Conservation (phyloP, 371 early-diverging fungal species). For the Actinomortierella wolfii region DNA sequence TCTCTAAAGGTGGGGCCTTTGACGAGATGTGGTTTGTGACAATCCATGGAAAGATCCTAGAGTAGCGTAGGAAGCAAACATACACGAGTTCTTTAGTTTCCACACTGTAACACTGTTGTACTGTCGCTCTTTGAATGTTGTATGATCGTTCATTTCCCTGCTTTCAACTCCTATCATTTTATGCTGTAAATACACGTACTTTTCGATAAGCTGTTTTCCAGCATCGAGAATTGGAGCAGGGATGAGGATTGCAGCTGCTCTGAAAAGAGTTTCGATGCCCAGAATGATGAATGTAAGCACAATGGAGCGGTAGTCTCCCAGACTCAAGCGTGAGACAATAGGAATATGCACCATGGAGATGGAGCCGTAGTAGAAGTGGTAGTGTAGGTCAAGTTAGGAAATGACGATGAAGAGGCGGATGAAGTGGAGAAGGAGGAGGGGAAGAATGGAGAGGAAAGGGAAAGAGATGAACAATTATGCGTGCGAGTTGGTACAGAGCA, state of each 20-base stretch:
- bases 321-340: slow-evolving; percentile 36
- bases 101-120: background rate
- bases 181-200: slow-evolving; percentile 14
- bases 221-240: slow-evolving; percentile 58
- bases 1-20: slow-evolving; percentile 64
- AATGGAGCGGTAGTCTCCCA: slow-evolving; percentile 58
- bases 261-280: slow-evolving; percentile 66
- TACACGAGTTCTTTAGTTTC: background rate
- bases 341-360: slow-evolving; percentile 28
- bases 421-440: no score
- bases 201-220: slow-evolving; percentile 49
- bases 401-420: no score
- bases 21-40: slow-evolving; percentile 53
- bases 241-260: slow-evolving; percentile 67
- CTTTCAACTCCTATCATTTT: slow-evolving; percentile 1
- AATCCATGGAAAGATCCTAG: slow-evolving; percentile 58
- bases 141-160: background rate
- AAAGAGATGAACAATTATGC: no score
- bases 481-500: no score
- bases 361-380: no score
- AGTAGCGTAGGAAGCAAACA: background rate
- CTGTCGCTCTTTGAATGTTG: no score
- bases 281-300: slow-evolving; percentile 69
- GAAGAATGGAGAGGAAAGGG: no score
- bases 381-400: no score